Percentiles rank a stretch among this genome's conserved stretches.
These are phyloP conservation scores for Fusarium tuaranense DNA, from an alignment of 2,329 filamentous ascomycete species.

Conservation along the genomic window DNA sequence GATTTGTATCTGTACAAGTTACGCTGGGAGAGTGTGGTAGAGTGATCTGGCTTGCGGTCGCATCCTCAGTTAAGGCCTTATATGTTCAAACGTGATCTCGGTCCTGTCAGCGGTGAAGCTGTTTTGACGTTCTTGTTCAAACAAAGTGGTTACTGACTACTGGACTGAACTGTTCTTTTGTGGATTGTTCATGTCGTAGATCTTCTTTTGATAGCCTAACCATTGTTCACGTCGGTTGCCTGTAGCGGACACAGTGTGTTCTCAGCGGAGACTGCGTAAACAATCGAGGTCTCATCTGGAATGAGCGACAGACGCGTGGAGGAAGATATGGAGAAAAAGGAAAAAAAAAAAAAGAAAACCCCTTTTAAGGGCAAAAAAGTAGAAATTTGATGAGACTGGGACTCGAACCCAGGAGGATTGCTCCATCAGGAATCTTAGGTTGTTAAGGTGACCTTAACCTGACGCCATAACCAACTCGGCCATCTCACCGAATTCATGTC, in stretches of 20 bases:
- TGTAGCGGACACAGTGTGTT: not conserved
- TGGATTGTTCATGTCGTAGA: not conserved
- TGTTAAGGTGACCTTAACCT: slow-evolving; percentile 4
- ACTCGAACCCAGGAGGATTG: slow-evolving; percentile 5
- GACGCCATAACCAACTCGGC: slow-evolving; percentile 4
- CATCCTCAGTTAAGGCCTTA: not conserved
- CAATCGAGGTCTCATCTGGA: not conserved
- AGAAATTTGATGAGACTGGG: not conserved
- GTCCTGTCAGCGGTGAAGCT: not conserved
- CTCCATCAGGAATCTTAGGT: not conserved
- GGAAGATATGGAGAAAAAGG: not conserved
- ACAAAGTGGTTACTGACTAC: not conserved
- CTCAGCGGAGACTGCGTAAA: not conserved
- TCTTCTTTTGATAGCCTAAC: not conserved
- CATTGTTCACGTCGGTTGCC: not conserved
- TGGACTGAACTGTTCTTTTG: not conserved
- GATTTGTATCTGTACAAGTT: not conserved
- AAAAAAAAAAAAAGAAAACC: not conserved
- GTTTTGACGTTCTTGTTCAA: not conserved
- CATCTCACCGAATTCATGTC: slow-evolving; percentile 1
- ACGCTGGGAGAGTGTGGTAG: not conserved
- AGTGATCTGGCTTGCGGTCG: no score
- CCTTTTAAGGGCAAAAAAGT: not conserved
- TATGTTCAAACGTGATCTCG: not conserved
- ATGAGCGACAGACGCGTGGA: not conserved